phyloP scores from a whole-genome alignment of 2,329 filamentous ascomycete genomes.

The Teratosphaeria gauchensis region DNA sequence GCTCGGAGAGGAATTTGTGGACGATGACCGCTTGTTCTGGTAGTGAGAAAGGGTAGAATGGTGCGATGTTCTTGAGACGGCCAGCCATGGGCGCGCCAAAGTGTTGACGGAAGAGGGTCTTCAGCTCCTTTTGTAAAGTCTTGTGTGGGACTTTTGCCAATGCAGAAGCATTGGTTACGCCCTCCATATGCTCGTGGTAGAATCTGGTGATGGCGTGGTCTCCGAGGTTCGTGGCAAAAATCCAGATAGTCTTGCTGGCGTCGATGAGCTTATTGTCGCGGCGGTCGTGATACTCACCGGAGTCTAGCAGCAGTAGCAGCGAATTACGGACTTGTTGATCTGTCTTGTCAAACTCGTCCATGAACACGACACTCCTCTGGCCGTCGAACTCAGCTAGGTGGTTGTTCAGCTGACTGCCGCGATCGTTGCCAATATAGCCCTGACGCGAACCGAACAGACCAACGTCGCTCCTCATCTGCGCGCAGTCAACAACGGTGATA shows the following conservation, averaged over 20 bases:
- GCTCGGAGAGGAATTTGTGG: slow-evolving; percentile 33
- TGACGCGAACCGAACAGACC: slow-evolving; percentile 36
- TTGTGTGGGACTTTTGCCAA: slow-evolving; percentile 10
- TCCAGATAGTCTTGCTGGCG: slow-evolving; percentile 40
- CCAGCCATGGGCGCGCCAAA: slow-evolving; percentile 31
- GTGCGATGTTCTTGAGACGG: slow-evolving; percentile 33
- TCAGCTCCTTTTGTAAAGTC: slow-evolving; percentile 16
- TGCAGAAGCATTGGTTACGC: slow-evolving; percentile 10
- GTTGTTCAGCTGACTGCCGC: slow-evolving; percentile 39
- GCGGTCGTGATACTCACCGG: slow-evolving; percentile 36
- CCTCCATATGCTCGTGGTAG: slow-evolving; percentile 23
- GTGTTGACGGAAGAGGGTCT: slow-evolving; percentile 13
- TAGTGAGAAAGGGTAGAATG: slow-evolving; percentile 34
- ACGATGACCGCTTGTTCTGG: slow-evolving; percentile 33
- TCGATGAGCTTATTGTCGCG: slow-evolving; percentile 27
- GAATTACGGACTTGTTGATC: slow-evolving; percentile 31
- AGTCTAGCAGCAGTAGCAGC: slow-evolving; percentile 37
- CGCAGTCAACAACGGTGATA: slow-evolving; percentile 25
- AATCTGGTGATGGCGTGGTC: slow-evolving; percentile 33
- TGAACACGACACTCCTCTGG: slow-evolving; percentile 35
- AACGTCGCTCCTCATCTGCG: slow-evolving; percentile 26
- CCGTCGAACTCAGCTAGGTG: slow-evolving; percentile 33
- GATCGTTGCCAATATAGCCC: slow-evolving; percentile 26
- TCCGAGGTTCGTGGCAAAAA: slow-evolving; percentile 38
- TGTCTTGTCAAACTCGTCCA: slow-evolving; percentile 46